Conservation (phyloP, 2,329 filamentous ascomycete species). For the Phymatotrichopsis omnivora region DNA sequence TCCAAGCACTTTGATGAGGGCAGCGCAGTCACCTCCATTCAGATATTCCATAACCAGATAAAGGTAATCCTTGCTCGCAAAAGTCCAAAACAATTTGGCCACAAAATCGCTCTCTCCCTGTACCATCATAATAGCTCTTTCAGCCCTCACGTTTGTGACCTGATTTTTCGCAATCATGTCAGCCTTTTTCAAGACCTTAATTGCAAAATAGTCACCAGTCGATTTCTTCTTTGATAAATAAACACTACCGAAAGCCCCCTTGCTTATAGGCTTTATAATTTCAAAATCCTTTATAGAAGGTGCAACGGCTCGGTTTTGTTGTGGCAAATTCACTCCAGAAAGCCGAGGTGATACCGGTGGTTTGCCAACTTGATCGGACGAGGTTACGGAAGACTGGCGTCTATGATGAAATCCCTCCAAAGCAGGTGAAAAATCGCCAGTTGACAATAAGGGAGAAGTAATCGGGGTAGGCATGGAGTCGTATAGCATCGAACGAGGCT, state of each 20-base stretch:
- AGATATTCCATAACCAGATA: constrained; percentile 99
- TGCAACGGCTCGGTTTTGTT: constrained; percentile 76
- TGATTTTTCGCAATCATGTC: constrained; percentile 99
- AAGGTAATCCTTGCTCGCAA: constrained; percentile 97
- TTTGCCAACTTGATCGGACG: constrained; percentile 53
- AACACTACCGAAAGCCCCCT: constrained; percentile 94
- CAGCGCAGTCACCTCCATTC: constrained; percentile 94
- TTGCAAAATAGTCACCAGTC: constrained; percentile 95
- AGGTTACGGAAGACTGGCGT: constrained; percentile 80
- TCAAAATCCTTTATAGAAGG: constrained; percentile 99
- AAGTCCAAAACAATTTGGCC: constrained; percentile 98
- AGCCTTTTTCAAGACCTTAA: constrained; percentile 98
- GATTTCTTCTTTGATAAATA: constrained; percentile 98
- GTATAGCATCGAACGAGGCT: constrained; percentile 55
- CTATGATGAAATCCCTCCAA: constrained; percentile 58
- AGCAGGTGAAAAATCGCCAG: constrained; percentile 70
- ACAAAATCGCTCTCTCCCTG: constrained; percentile 98
- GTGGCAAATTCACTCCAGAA: constrained; percentile 62
- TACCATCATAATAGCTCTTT: constrained; percentile 99
- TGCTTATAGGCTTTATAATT: constrained; percentile 98
- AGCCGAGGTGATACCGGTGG: constrained; percentile 75
- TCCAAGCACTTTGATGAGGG: constrained; percentile 86
- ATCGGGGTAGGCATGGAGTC: constrained; percentile 66
- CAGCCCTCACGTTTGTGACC: constrained; percentile 96
- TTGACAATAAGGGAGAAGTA: constrained; percentile 74